Base-by-base conservation (phyloP, 1,284 basidiomycete species). In the Boletellus deceptivus region DNA sequence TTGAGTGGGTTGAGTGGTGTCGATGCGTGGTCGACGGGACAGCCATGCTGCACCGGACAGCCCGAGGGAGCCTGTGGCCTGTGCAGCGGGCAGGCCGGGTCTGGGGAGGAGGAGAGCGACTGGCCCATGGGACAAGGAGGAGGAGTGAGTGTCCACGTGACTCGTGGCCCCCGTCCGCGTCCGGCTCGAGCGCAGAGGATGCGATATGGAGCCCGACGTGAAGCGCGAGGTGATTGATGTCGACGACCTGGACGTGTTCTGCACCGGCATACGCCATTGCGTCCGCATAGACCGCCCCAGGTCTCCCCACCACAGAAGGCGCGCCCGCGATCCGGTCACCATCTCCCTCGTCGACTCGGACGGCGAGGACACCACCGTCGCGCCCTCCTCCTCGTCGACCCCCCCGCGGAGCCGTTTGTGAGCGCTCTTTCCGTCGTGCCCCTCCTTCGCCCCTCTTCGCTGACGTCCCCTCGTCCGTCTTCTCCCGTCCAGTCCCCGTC, bases 1-100 rank as follows among this genome's bases (percentile, higher is more conserved):
- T 98, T 99, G 47, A 86, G 77, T 0, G 93, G 89, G 67, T 93
- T 91, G 48, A 93, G 63, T 6, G 67, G 57, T 20, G 61, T 54
- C 22, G 64, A 51, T 16, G 71, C 69, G 55, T 85, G 77, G 52
- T 73, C 68, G 5, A 82, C 68, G 2, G 80, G 80, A 55, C 81
- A 82, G 49, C 59, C 35, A 14, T 64, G 62, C 41, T 64, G 54
- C 0, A 69, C 34, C 3, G 63, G 63, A 18, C 65, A 69, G 17
- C 54, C 46, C 1, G 59, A 43, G 9, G 53, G 14, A 17, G 42
- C 11, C 11, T 53, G 44, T 10, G 46, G 35, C 18, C 45, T 43
- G 16, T 46, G 48, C 48, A 54, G 44, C 6, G 53, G 63, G 35
- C 51, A 53, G 5, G 43, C 49, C 35, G 52, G 13, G 17, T 53